Evolutionary conservation across 2,329 filamentous ascomycete species (phyloP).

Genomic region (Fusarium duplospermum): DNA sequence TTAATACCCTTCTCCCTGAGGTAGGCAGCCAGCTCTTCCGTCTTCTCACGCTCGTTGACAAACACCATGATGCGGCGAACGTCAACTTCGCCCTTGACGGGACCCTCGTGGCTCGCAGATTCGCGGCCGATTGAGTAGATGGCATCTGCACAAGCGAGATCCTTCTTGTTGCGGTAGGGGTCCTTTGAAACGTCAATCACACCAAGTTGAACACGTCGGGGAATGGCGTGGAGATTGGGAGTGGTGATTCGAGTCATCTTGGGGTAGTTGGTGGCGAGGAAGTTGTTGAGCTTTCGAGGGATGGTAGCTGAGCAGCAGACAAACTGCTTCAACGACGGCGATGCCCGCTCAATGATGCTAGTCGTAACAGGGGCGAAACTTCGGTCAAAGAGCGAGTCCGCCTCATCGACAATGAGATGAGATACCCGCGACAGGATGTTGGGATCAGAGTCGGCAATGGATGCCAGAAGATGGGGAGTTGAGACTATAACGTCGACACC

Average conservation of each 20-base stretch:
- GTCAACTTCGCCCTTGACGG: slow-evolving; percentile 67
- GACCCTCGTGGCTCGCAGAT: slow-evolving; percentile 67
- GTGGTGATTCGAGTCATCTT: slow-evolving; percentile 88
- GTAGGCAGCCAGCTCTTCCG: slow-evolving; percentile 82
- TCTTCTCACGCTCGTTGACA: slow-evolving; percentile 94
- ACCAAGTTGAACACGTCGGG: slow-evolving; percentile 90
- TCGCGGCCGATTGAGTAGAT: slow-evolving; percentile 94
- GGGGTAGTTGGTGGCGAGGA: slow-evolving; percentile 84
- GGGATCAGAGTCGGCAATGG: slow-evolving; percentile 89
- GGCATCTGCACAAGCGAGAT: slow-evolving; percentile 91
- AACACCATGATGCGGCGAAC: slow-evolving; percentile 93
- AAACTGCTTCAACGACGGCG: slow-evolving; percentile 85
- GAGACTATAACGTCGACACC: slow-evolving; percentile 89
- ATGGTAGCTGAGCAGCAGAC: slow-evolving; percentile 97
- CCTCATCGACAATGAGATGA: slow-evolving; percentile 93
- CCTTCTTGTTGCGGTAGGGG: slow-evolving; percentile 94
- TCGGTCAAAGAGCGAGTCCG: slow-evolving; percentile 93
- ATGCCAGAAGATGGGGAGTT: slow-evolving; percentile 89
- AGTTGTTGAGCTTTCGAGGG: slow-evolving; percentile 86
- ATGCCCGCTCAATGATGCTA: slow-evolving; percentile 82
- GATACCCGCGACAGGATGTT: slow-evolving; percentile 92
- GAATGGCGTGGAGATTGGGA: slow-evolving; percentile 95
- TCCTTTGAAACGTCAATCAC: slow-evolving; percentile 92
- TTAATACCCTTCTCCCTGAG: slow-evolving; percentile 88
- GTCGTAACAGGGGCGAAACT: slow-evolving; percentile 89